Base-by-base conservation (phyloP, 495 filamentous ascomycete species). In the Parathielavia appendiculata region DNA sequence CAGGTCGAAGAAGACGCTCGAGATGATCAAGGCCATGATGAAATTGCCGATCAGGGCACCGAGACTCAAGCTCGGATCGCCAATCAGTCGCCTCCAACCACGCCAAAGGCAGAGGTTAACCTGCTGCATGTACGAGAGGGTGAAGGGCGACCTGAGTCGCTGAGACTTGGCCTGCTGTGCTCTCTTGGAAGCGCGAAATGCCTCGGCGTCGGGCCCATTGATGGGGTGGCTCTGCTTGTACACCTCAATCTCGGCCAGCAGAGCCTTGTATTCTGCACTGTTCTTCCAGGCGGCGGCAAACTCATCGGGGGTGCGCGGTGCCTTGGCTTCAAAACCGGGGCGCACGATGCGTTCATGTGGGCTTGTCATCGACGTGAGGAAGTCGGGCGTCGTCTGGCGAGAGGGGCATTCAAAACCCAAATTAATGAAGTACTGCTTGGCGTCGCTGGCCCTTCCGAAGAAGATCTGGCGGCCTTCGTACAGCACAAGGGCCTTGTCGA, bases 381-480 rank as follows among this genome's bases (percentile, higher is more conserved):
- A 93, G 65, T 93, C 89, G 20, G 86, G 84, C 0, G 85, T 87
- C 1, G 87, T 92, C 62, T 87, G 82, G 56, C 89, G 82, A 22
- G 79, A 73, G 1, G 87, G 85, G 60, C 86, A 90, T 12, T 85
- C 75, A 66, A 90, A 93, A 13, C 89, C 89, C 68, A 93, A 83
- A 41, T 87, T 73, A 46, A 81, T 67, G 58, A 92, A 92, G 69
- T 84, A 92, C 41, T 79, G 77, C 64, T 79, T 86, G 8, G 88
- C 89, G 34, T 76, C 76, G 50, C 71, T 63, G 9, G 83, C 80
- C 13, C 69, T 72, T 4, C 89, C 89, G 59, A 91, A 92, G 71
- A 84, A 92, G 59, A 93, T 92, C 65, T 92, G 88, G 34, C 86
- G 82, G 23, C 89, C 89, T 67, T 91, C 88, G 64, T 93, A 91